Percentiles rank a stretch among this genome's conserved stretches.
Conservation (phyloP, 768 basidiomycete species). For the Pulveroboletus ravenelii region DNA sequence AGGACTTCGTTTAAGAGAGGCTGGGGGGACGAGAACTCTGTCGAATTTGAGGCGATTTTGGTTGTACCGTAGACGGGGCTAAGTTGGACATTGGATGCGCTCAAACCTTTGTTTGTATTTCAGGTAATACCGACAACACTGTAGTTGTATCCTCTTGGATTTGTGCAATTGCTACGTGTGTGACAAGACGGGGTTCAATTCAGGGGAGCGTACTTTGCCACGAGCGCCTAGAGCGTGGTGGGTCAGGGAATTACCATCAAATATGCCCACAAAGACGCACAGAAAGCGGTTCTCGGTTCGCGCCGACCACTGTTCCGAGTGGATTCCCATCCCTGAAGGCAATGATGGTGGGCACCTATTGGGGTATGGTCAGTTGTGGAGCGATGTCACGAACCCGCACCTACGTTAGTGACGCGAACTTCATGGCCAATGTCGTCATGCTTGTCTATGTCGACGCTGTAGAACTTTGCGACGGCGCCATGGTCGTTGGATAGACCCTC, state of each 20-base stretch:
- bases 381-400: neutral
- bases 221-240: neutral
- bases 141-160: neutral
- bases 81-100: neutral
- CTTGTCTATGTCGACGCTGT: constrained; percentile 33
- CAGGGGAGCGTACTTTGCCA: constrained; percentile 1
- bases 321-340: neutral
- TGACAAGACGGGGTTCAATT: neutral
- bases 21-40: constrained; percentile 22
- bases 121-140: neutral
- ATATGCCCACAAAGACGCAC: neutral
- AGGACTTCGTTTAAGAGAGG: constrained; percentile 51
- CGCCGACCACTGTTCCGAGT: neutral
- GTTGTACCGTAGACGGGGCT: constrained; percentile 49
- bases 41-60: constrained; percentile 55
- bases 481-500: constrained; percentile 3
- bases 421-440: constrained; percentile 4
- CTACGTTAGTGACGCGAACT: constrained; percentile 1
- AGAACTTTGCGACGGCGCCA: neutral
- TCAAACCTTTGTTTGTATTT: neutral
- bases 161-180: neutral
- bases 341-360: constrained; percentile 1
- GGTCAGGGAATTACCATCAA: neutral
- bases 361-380: neutral
- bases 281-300: neutral